Conservation (phyloP, 116 monocot genomes). For the Dioscorea cayenensis region DNA sequence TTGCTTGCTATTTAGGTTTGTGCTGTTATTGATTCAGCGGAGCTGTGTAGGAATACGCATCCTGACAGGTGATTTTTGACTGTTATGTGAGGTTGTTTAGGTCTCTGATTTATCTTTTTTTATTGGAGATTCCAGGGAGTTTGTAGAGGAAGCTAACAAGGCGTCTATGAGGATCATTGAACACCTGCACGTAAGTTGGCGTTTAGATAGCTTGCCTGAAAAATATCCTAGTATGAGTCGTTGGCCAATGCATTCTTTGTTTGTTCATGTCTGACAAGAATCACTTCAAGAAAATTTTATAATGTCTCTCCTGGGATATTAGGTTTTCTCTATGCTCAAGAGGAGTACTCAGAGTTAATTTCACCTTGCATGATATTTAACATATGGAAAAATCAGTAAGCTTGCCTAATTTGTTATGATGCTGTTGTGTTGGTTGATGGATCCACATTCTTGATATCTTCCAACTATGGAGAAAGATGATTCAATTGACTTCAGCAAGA, state of each 20-base stretch:
- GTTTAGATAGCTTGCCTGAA: background rate
- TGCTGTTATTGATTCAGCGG: conserved; percentile 68
- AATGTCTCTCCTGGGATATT: background rate
- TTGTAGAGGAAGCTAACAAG: conserved; percentile 57
- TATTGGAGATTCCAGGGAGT: conserved; percentile 40
- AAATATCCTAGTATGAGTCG: background rate
- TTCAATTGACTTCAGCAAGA: too few relatives aligned
- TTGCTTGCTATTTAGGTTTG: conserved; percentile 38
- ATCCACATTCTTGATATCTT: too few relatives aligned
- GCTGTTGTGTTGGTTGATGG: too few relatives aligned
- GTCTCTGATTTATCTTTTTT: background rate
- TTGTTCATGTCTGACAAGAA: too few relatives aligned
- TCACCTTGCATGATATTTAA: background rate
- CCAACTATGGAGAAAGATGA: too few relatives aligned
- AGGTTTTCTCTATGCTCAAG: background rate
- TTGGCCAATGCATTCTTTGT: too few relatives aligned
- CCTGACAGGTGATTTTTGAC: conserved; percentile 39
- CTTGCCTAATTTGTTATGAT: too few relatives aligned
- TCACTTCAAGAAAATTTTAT: too few relatives aligned
- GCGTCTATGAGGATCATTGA: conserved; percentile 63
- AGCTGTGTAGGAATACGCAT: conserved; percentile 70
- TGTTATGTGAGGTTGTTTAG: background rate
- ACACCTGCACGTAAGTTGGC: conserved; percentile 59
- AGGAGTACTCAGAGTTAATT: background rate
- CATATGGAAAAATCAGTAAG: too few relatives aligned